phyloP scores from a whole-genome alignment of 306 rosid genomes.

The Fragaria vesca region DNA sequence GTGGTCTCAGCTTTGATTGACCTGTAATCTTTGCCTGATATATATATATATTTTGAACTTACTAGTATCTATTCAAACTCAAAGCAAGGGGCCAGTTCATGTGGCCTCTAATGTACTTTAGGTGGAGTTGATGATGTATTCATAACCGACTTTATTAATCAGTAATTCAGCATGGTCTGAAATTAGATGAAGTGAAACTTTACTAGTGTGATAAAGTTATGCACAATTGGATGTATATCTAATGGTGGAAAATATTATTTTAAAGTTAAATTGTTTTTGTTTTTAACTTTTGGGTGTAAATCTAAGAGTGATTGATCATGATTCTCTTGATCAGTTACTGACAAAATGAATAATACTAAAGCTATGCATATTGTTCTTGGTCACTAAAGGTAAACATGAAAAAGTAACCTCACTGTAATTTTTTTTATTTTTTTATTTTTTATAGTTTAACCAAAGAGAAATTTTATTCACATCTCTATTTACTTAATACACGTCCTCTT shows the following conservation, averaged over 20 bases:
- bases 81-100: neutral
- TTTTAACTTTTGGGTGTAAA: no score
- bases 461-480: no score
- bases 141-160: constrained; percentile 20
- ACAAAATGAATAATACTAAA: neutral
- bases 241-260: no score
- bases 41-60: neutral
- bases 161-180: constrained; percentile 9
- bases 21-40: neutral
- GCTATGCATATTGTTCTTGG: neutral
- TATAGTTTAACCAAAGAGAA: no score
- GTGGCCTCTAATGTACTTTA: constrained; percentile 14
- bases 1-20: neutral
- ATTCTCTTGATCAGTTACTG: no score
- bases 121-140: constrained; percentile 24
- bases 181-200: neutral
- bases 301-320: no score
- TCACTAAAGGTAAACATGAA: neutral
- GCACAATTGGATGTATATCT: no score
- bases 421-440: no score
- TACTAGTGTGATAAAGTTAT: neutral
- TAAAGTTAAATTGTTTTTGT: no score
- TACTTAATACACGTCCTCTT: no score
- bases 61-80: constrained; percentile 2
- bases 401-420: neutral